phyloP scores from a whole-genome alignment of 23 red algal species.

The Agarophyton chilense region DNA sequence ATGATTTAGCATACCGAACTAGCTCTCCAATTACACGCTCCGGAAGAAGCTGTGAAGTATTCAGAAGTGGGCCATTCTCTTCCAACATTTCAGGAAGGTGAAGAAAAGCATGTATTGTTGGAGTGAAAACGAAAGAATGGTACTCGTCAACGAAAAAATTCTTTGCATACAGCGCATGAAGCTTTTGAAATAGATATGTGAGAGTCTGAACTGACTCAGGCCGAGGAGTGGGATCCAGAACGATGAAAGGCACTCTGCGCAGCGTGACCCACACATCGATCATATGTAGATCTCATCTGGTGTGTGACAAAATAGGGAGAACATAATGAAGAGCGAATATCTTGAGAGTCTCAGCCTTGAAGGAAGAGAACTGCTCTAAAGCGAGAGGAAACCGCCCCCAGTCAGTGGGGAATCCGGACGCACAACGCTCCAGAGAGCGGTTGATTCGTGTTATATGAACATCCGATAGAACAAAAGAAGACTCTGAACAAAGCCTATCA shows the following conservation, averaged over 20 bases:
- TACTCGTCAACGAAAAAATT: slow-evolving; percentile 12
- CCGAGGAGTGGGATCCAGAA: slow-evolving; percentile 2
- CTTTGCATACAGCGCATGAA: too few relatives aligned
- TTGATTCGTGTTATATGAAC: too few relatives aligned
- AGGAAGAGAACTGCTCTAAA: not conserved
- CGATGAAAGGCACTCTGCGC: not conserved
- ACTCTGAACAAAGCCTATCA: not conserved
- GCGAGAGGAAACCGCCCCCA: not conserved
- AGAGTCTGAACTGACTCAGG: too few relatives aligned
- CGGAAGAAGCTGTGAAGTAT: too few relatives aligned
- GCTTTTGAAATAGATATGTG: too few relatives aligned
- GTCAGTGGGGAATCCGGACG: not conserved
- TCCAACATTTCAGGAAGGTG: too few relatives aligned
- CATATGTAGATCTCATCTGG: not conserved
- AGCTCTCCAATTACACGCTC: too few relatives aligned
- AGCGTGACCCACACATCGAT: not conserved
- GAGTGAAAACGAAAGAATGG: not conserved
- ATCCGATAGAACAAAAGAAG: not conserved
- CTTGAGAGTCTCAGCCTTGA: slow-evolving; percentile 11
- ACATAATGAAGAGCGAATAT: not conserved
- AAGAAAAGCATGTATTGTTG: not conserved
- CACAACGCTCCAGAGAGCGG: not conserved
- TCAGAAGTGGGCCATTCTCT: too few relatives aligned
- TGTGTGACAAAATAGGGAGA: not conserved
- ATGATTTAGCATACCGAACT: too few relatives aligned